A percentile compares a stretch with the other conserved stretches of the same genome.
These are phyloP conservation scores for Hericium coralloides DNA, from an alignment of 768 basidiomycete species.

Conservation along the genomic window DNA sequence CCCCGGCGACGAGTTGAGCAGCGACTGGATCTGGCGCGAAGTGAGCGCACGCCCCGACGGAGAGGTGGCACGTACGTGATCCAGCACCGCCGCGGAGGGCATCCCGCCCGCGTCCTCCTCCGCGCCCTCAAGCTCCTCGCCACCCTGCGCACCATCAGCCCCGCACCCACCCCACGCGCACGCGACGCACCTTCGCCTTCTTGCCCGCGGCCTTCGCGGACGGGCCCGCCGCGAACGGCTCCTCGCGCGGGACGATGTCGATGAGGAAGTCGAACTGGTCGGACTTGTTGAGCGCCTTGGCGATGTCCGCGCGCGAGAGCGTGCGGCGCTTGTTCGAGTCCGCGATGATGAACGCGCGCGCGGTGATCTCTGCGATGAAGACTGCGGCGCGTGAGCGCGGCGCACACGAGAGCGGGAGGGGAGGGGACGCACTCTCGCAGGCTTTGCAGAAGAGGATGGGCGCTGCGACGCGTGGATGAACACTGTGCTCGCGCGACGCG, in stretches of 20 bases:
- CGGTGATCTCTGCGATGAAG: conserved; percentile 95
- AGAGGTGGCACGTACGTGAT: neutral
- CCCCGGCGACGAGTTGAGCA: neutral
- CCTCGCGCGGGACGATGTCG: conserved; percentile 89
- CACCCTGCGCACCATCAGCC: neutral
- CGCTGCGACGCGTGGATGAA: conserved; percentile 33
- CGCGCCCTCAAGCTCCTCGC: neutral
- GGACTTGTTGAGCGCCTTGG: conserved; percentile 83
- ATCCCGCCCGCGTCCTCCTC: neutral
- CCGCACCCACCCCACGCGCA: neutral
- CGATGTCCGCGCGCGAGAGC: conserved; percentile 86
- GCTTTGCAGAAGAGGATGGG: conserved; percentile 97
- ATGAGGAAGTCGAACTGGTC: conserved; percentile 98
- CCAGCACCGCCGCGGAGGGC: neutral
- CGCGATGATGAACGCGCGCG: conserved; percentile 90
- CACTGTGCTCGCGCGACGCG: conserved; percentile 1
- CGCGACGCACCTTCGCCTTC: neutral
- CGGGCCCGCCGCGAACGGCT: conserved; percentile 24
- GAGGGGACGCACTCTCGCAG: conserved; percentile 76
- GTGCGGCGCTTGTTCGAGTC: conserved; percentile 97
- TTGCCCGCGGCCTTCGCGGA: conserved; percentile 7
- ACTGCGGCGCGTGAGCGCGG: conserved; percentile 37
- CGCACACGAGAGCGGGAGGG: neutral
- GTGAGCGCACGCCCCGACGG: neutral
- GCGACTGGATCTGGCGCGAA: neutral